Base-by-base conservation (phyloP, 176 grass and related monocot genomes). In the Ampelocalamus luodianensis region DNA sequence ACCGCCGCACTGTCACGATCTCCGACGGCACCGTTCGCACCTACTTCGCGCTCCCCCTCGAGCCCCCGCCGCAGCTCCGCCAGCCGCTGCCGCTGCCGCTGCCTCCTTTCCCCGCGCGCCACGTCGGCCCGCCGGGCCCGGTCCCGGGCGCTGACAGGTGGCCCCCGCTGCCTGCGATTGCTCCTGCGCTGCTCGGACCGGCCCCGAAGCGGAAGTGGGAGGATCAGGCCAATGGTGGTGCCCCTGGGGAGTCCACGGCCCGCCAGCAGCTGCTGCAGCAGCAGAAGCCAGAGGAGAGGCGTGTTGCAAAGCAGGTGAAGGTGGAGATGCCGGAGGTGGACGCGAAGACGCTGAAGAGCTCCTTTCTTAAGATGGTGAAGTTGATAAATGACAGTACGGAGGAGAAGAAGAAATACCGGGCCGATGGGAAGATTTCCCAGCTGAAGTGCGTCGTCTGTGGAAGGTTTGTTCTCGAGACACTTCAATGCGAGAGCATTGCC, bases 341-440 rank as follows among this genome's bases (percentile, higher is more conserved):
- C 23, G 62, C 50, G 0, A 92, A 89, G 65, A 63, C n/a, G 68
- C 72, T 99, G 81, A 90, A 90, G 81, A 79, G 43, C 22, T 89
- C 97, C 29, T 99, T 99, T 54, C 97, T 96, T 83, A 94, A 90
- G 88, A 90, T 94, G 74, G 82, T 89, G 72, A 99, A 91, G 85
- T 23, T 81, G 29, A 87, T 99, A 29, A 96, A 99, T 54, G 88
- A 91, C 53, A 96, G 55, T 38, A 74, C 51, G 2, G 79, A 71
- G 8, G 55, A 87, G 43, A 99, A 93, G 83, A 96, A 83, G 74
- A 96, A 88, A 80, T 96, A 94, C 71, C 84, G 82, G 82, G 85
- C 91, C n/a, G 90, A 92, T 59, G 93, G 91, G 26, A 92, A 90
- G 77, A 81, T 87, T 77, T 86, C 50, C n/a, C 85, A 83, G 68